A percentile compares a stretch with the other conserved stretches of the same genome.
These are phyloP conservation scores for Kockovaella imperatae DNA, from an alignment of 768 basidiomycete genomes.

Conservation along the genomic window DNA sequence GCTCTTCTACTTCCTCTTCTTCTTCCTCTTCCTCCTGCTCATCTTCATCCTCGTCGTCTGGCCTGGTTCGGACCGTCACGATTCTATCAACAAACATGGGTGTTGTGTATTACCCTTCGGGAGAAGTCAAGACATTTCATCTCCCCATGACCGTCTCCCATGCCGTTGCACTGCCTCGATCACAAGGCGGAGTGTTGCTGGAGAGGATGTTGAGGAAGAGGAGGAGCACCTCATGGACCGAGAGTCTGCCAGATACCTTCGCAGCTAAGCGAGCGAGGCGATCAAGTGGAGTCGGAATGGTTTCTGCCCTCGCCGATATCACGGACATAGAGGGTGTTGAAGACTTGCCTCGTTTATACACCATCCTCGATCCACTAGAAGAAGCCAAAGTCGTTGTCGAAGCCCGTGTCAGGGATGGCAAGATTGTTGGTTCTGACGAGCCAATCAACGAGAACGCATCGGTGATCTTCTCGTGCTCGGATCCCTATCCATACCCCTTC, in stretches of 20 bases:
- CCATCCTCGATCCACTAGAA: slow-evolving; percentile 30
- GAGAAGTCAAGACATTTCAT: background rate
- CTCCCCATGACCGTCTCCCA: background rate
- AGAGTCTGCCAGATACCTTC: slow-evolving; percentile 17
- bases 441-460: slow-evolving; percentile 2
- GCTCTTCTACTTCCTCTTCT: slow-evolving; percentile 1
- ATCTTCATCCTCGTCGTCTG: too few relatives aligned
- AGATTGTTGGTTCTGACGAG: background rate
- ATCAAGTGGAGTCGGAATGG: slow-evolving; percentile 13
- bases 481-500: slow-evolving; percentile 19
- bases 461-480: slow-evolving; percentile 10
- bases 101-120: background rate
- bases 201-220: slow-evolving; percentile 33
- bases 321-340: slow-evolving; percentile 27
- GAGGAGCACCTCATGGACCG: too few relatives aligned
- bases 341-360: slow-evolving; percentile 24
- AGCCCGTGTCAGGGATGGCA: slow-evolving; percentile 9
- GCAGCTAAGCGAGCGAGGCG: too few relatives aligned
- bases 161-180: background rate
- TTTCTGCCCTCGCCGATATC: slow-evolving; percentile 33
- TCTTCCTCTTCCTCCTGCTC: background rate
- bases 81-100: background rate
- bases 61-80: background rate
- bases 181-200: slow-evolving; percentile 30
- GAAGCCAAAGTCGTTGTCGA: slow-evolving; percentile 30